These are phyloP conservation scores for Colletotrichum phormii DNA, from an alignment of 2,329 filamentous ascomycete genomes.

Conservation along the genomic window DNA sequence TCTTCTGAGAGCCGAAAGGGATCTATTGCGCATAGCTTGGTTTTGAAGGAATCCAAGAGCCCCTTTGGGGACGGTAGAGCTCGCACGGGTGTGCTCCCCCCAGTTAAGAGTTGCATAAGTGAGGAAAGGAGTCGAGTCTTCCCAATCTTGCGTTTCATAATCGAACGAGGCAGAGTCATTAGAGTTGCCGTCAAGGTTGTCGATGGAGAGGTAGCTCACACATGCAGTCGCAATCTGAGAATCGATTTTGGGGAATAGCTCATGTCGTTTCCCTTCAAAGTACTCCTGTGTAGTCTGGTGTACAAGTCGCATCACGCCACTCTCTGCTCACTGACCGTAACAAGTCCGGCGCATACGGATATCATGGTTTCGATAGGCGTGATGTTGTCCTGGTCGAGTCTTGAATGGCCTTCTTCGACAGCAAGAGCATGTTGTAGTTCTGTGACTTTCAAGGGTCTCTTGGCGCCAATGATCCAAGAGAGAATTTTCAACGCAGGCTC, in stretches of 20 bases:
- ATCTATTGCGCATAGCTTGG: too few relatives aligned
- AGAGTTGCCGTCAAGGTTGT: too few relatives aligned
- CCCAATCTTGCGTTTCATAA: too few relatives aligned
- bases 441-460: accelerated
- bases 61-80: too few relatives aligned
- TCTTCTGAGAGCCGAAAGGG: too few relatives aligned
- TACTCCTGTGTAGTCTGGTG: not conserved
- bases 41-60: too few relatives aligned
- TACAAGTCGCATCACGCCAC: not conserved
- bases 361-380: not conserved
- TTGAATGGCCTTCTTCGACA: not conserved
- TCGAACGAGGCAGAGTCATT: too few relatives aligned
- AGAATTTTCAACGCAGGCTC: not conserved
- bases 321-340: not conserved
- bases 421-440: not conserved
- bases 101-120: too few relatives aligned
- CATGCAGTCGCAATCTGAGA: not conserved
- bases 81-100: too few relatives aligned
- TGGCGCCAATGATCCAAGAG: not conserved
- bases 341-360: not conserved
- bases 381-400: not conserved
- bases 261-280: not conserved
- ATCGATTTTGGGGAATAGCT: not conserved
- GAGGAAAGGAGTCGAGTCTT: too few relatives aligned
- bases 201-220: accelerated